Percentiles rank a stretch among this genome's conserved stretches.
phyloP scores from a whole-genome alignment of 805 yeast species.

The Kluyveromyces wickerhamii region DNA sequence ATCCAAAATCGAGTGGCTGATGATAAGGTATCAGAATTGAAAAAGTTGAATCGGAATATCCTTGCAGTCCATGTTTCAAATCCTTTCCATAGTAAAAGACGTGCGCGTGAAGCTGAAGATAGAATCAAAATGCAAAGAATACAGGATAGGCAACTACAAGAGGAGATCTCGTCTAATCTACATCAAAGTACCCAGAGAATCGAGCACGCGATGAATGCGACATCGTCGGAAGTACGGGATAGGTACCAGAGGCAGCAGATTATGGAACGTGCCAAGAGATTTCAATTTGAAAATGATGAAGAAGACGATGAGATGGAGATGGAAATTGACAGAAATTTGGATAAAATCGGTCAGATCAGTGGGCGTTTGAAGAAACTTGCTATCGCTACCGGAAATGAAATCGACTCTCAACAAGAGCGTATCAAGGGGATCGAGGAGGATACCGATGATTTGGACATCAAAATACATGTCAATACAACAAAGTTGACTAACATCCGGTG shows the following conservation, averaged over 20 bases:
- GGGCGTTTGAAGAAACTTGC: slow-evolving; percentile 69
- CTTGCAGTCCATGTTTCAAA: slow-evolving; percentile 74
- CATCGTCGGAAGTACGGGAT: slow-evolving; percentile 27
- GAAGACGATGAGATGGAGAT: slow-evolving; percentile 92
- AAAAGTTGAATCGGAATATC: slow-evolving; percentile 70
- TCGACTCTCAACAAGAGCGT: slow-evolving; percentile 68
- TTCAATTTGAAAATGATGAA: slow-evolving; percentile 80
- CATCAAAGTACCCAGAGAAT: slow-evolving; percentile 63
- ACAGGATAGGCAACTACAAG: slow-evolving; percentile 54
- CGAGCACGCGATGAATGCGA: slow-evolving; percentile 45
- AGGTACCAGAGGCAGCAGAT: slow-evolving; percentile 33
- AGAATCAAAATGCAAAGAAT: slow-evolving; percentile 53
- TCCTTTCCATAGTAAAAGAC: slow-evolving; percentile 79
- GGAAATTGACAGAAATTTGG: slow-evolving; percentile 76
- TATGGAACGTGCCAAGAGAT: slow-evolving; percentile 49
- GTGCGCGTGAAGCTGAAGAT: slow-evolving; percentile 68
- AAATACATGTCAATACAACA: slow-evolving; percentile 68
- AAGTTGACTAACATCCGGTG: slow-evolving; percentile 50
- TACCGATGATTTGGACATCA: slow-evolving; percentile 77
- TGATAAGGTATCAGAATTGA: slow-evolving; percentile 71
- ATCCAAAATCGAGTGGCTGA: slow-evolving; percentile 79
- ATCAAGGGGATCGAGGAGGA: slow-evolving; percentile 71
- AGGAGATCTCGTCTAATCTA: slow-evolving; percentile 50
- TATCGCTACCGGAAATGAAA: slow-evolving; percentile 62
- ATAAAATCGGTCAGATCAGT: slow-evolving; percentile 63